phyloP scores from a whole-genome alignment of 2,329 filamentous ascomycete species.

The Byssochlamys sp. region DNA sequence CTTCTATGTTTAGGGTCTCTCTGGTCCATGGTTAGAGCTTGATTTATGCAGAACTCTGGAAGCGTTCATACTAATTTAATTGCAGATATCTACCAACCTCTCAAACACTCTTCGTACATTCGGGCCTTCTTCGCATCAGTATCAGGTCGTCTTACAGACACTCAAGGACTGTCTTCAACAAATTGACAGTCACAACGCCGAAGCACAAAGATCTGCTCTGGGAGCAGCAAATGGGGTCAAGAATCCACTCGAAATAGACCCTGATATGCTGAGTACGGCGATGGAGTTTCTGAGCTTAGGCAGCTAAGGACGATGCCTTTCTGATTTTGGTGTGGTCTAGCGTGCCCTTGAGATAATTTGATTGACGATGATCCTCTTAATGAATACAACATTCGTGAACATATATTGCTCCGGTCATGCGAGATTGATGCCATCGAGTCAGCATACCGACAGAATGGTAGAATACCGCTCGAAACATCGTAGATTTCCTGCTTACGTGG shows the following conservation, averaged over 20 bases:
- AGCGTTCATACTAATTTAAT: background rate
- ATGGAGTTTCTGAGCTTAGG: constrained; percentile 26
- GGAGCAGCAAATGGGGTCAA: constrained; percentile 2
- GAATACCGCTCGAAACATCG: too few relatives aligned
- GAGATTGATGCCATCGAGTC: too few relatives aligned
- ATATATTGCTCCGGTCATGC: too few relatives aligned
- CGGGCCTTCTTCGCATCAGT: constrained; percentile 28
- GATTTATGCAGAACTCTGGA: background rate
- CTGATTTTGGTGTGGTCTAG: background rate
- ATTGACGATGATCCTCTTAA: too few relatives aligned
- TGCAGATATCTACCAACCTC: constrained; percentile 34
- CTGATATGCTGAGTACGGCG: constrained; percentile 22
- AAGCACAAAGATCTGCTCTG: background rate
- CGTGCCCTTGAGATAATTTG: too few relatives aligned
- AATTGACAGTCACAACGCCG: constrained; percentile 10
- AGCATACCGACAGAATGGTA: too few relatives aligned
- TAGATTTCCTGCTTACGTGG: too few relatives aligned
- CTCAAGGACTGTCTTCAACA: constrained; percentile 24
- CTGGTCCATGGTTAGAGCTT: background rate
- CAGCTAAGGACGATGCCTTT: background rate
- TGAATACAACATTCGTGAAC: too few relatives aligned
- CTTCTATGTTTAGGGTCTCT: background rate
- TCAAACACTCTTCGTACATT: constrained; percentile 32
- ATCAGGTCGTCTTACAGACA: constrained; percentile 27
- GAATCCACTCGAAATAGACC: constrained; percentile 13